Base-by-base conservation (phyloP, 768 basidiomycete genomes). In the Sistotremastrum niveocremeum region DNA sequence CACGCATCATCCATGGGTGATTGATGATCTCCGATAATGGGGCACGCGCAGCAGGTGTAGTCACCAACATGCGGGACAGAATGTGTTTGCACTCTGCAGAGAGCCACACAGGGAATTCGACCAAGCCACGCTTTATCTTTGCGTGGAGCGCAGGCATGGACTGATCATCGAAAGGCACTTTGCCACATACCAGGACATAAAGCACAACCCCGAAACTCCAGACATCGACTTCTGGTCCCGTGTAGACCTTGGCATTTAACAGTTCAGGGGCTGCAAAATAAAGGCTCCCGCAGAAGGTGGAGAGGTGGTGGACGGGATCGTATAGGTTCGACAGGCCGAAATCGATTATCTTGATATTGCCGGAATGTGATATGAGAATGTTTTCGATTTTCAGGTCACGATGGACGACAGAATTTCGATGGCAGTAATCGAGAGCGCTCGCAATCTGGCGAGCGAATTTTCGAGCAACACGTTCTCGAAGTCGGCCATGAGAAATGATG, bases 271-370 rank as follows among this genome's bases (percentile, higher is more conserved):
- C 95, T 33, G 95, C 95, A 66, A 99, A 99, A 64, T 99, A 99
- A 30, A 99, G 70, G 1, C 89, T 95, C 20, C 95, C 94, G 56
- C 95, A 99, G 60, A 99, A 99, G 0, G 95, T 99, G 28, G 85
- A 77, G 2, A 99, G 77, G 59, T 91, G 87, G 42, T 65, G 56
- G 6, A 65, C 57, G 2, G 95, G 94, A 55, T 94, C 79, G 61
- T 81, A 98, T 8, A 99, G 73, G 65, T 98, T 99, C 2, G 94
- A 97, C 6, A 99, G 73, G 41, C 95, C 95, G 64, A 98, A 99
- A 65, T 99, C 94, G 62, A 98, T 99, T 51, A 98, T 97, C 73
- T 98, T 99, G 72, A 98, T 98, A 66, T 97, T 98, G 7, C 95
- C 95, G 0, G 87, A 87, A 52, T 95, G 90, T 1, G 90, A 95